phyloP scores from a whole-genome alignment of 345 rosid genomes.

The Linum lewisii region DNA sequence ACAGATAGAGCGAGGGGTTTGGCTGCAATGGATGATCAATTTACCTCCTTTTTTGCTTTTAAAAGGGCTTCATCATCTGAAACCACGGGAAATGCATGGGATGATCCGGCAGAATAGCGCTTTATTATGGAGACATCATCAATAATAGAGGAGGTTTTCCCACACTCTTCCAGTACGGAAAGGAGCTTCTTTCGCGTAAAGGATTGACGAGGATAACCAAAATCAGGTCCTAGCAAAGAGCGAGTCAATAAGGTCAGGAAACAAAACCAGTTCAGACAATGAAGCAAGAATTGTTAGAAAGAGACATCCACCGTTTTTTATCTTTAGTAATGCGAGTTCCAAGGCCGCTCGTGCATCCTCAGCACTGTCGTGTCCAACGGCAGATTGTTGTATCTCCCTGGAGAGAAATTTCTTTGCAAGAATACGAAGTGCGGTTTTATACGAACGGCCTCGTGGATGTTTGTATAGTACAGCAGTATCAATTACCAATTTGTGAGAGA shows the following conservation, averaged over 20 bases:
- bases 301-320: slow-evolving; percentile 52
- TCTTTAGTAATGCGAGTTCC: slow-evolving; percentile 82
- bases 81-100: slow-evolving; percentile 68
- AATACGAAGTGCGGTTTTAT: slow-evolving; percentile 73
- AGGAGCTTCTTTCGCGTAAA: slow-evolving; percentile 58
- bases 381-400: slow-evolving; percentile 72
- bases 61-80: slow-evolving; percentile 79
- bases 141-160: slow-evolving; percentile 64
- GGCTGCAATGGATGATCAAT: not conserved
- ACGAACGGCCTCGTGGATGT: slow-evolving; percentile 66
- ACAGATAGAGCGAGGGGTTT: not conserved
- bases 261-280: not conserved
- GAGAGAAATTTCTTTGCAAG: slow-evolving; percentile 76
- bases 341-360: slow-evolving; percentile 93
- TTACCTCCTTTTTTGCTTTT: slow-evolving; percentile 76
- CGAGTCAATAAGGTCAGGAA: slow-evolving; percentile 10
- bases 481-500: slow-evolving; percentile 76
- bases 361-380: slow-evolving; percentile 70
- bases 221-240: slow-evolving; percentile 69
- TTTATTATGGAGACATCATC: slow-evolving; percentile 62
- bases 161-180: slow-evolving; percentile 48
- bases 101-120: slow-evolving; percentile 59
- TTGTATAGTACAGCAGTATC: slow-evolving; percentile 86
- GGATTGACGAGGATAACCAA: slow-evolving; percentile 58
- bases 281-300: not conserved